These are phyloP conservation scores for Sphaceloma murrayae DNA, from an alignment of 2,329 filamentous ascomycete genomes.

Conservation along the genomic window DNA sequence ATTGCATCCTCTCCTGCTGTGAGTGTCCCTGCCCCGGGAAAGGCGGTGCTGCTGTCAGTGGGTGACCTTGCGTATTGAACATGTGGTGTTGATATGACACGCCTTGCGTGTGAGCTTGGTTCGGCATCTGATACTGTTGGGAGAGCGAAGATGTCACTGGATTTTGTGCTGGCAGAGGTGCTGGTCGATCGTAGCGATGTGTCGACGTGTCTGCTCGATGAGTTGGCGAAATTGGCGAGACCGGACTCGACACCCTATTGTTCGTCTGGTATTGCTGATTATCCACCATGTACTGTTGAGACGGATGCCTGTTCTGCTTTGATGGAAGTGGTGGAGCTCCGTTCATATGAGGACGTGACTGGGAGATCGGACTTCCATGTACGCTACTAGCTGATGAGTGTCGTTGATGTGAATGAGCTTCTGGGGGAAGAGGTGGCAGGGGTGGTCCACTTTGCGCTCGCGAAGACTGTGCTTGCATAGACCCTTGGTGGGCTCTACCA, in stretches of 20 bases:
- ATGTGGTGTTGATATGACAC: too few species aligned
- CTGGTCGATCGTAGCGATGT: slow-evolving; percentile 20
- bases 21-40: too few species aligned
- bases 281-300: slow-evolving; percentile 18
- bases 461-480: background rate
- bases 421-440: slow-evolving; percentile 28
- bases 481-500: slow-evolving; percentile 29
- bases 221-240: slow-evolving; percentile 16
- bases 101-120: too few species aligned
- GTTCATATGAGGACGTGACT: slow-evolving; percentile 14
- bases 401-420: slow-evolving; percentile 21
- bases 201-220: slow-evolving; percentile 15
- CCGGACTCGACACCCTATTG: slow-evolving; percentile 4
- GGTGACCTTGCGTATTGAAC: too few species aligned
- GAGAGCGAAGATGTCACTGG: too few species aligned
- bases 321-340: slow-evolving; percentile 27
- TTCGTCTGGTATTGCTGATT: slow-evolving; percentile 12
- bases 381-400: slow-evolving; percentile 22
- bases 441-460: slow-evolving; percentile 24
- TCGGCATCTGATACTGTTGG: too few species aligned
- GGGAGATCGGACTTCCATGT: slow-evolving; percentile 1
- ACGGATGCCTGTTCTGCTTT: slow-evolving; percentile 13
- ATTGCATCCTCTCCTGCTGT: too few species aligned
- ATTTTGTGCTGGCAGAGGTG: slow-evolving; percentile 7
- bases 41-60: too few species aligned